These are phyloP conservation scores for Trichophyton mentagrophytes DNA, from an alignment of 2,329 filamentous ascomycete species.

Conservation along the genomic window DNA sequence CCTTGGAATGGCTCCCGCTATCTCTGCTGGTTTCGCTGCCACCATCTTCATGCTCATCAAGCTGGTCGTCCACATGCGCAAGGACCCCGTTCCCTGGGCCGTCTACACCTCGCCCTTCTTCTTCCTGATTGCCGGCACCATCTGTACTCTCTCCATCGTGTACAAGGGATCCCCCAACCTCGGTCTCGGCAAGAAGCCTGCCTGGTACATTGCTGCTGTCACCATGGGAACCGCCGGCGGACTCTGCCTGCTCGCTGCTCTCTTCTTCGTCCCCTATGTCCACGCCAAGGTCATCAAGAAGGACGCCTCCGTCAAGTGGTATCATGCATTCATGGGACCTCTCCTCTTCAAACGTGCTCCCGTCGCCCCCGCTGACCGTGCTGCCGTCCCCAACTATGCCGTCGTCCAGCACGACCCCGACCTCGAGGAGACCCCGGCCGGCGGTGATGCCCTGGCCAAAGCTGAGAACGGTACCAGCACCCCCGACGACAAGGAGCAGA, in stretches of 20 bases:
- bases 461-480: slow-evolving; percentile 14
- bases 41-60: slow-evolving; percentile 64
- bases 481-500: slow-evolving; percentile 24
- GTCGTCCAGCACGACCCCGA: slow-evolving; percentile 56
- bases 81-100: slow-evolving; percentile 59
- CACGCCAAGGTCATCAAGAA: slow-evolving; percentile 56
- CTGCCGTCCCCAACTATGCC: slow-evolving; percentile 60
- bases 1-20: slow-evolving; percentile 56
- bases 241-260: slow-evolving; percentile 44
- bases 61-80: slow-evolving; percentile 55
- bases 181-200: slow-evolving; percentile 49
- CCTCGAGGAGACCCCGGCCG: slow-evolving; percentile 23
- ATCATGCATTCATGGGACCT: slow-evolving; percentile 49
- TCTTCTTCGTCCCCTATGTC: slow-evolving; percentile 64
- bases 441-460: slow-evolving; percentile 20
- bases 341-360: slow-evolving; percentile 49
- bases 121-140: slow-evolving; percentile 61
- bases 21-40: slow-evolving; percentile 52
- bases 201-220: slow-evolving; percentile 54
- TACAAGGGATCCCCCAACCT: slow-evolving; percentile 67
- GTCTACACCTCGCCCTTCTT: slow-evolving; percentile 62
- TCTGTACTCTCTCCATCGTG: slow-evolving; percentile 65
- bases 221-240: slow-evolving; percentile 52
- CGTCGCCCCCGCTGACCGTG: slow-evolving; percentile 40
- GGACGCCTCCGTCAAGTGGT: slow-evolving; percentile 53